phyloP scores from a whole-genome alignment of 1,284 basidiomycete species.

The Tylopilus orsonianus region DNA sequence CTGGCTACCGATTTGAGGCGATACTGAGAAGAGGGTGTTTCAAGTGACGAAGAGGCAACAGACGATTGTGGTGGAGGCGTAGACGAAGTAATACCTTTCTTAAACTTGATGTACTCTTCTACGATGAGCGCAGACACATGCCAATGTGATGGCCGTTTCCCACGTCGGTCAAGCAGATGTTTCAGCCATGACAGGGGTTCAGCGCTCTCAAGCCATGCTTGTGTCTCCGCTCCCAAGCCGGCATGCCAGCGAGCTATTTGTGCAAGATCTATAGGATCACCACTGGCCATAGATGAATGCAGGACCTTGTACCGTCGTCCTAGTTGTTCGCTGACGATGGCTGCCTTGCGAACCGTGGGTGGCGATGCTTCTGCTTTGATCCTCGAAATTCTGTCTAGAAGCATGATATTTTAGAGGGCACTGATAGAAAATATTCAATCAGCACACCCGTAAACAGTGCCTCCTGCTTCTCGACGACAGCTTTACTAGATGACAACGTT shows the following conservation, averaged over 20 bases:
- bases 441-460: conserved; percentile 46
- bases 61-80: conserved; percentile 33
- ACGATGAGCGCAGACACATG: conserved; percentile 65
- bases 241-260: conserved; percentile 60
- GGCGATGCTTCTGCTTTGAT: conserved; percentile 51
- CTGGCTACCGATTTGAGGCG: conserved; percentile 13
- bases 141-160: conserved; percentile 49
- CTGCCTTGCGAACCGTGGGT: conserved; percentile 61
- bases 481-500: conserved; percentile 39
- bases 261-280: conserved; percentile 43
- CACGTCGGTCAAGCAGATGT: conserved; percentile 52
- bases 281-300: conserved; percentile 38
- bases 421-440: conserved; percentile 3
- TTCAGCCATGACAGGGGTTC: conserved; percentile 74
- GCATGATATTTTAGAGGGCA: not conserved
- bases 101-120: conserved; percentile 53
- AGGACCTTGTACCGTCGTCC: conserved; percentile 60
- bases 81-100: conserved; percentile 49
- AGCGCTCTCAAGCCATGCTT: conserved; percentile 50
- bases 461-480: conserved; percentile 51
- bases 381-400: conserved; percentile 54
- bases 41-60: conserved; percentile 32
- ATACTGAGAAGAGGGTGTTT: conserved; percentile 35
- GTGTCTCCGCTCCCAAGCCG: conserved; percentile 44
- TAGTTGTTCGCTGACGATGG: conserved; percentile 65